These are phyloP conservation scores for Gentiana straminea DNA, from an alignment of 257 asterid genomes.

Conservation along the genomic window DNA sequence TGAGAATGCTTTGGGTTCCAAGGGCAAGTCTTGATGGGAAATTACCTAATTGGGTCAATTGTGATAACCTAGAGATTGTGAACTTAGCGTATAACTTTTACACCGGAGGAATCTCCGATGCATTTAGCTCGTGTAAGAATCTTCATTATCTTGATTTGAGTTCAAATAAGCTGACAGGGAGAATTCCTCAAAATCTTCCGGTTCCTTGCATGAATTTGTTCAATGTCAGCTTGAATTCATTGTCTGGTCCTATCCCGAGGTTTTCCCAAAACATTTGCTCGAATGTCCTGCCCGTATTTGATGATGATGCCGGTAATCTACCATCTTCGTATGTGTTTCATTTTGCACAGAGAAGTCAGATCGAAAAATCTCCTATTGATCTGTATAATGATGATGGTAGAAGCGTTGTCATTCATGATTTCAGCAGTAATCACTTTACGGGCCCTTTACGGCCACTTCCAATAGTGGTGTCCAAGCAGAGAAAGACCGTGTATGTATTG, in stretches of 20 bases:
- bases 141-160: conserved; percentile 80
- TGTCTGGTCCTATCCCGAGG: conserved; percentile 70
- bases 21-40: conserved; percentile 58
- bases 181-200: conserved; percentile 41
- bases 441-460: conserved; percentile 12
- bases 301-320: conserved; percentile 22
- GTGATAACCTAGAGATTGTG: conserved; percentile 65
- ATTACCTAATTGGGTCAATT: conserved; percentile 72
- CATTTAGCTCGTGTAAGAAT: conserved; percentile 56
- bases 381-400: not conserved
- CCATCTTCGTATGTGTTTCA: conserved; percentile 43
- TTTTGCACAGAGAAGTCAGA: conserved; percentile 21
- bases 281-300: conserved; percentile 11
- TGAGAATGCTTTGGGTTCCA: conserved; percentile 92
- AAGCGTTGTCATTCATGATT: conserved; percentile 3
- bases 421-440: conserved; percentile 14
- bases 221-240: conserved; percentile 56
- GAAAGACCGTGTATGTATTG: conserved; percentile 7
- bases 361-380: not conserved
- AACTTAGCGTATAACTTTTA: conserved; percentile 68
- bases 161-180: conserved; percentile 57
- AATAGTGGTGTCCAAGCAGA: not conserved
- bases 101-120: conserved; percentile 35
- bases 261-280: conserved; percentile 38
- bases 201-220: conserved; percentile 86